phyloP scores from a whole-genome alignment of 805 yeast genomes.

The Saccharomyces mikatae region DNA sequence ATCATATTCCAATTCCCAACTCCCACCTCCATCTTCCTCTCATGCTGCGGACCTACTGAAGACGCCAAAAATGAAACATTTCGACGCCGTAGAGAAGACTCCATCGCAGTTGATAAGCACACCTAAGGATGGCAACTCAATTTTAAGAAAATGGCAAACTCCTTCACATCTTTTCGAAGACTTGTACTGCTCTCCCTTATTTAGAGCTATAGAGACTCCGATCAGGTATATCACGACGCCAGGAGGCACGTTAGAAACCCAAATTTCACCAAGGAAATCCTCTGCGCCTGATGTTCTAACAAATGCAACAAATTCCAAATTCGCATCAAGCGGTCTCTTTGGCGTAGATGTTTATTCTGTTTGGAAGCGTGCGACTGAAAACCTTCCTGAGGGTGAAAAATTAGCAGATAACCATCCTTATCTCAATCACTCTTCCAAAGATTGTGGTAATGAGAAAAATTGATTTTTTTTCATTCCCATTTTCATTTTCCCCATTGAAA shows the following conservation, averaged over 20 bases:
- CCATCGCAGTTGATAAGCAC: conserved; percentile 18
- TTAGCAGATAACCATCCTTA: neutral
- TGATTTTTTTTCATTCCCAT: neutral
- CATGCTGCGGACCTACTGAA: conserved; percentile 9
- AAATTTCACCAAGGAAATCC: conserved; percentile 12
- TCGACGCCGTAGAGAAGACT: conserved; percentile 15
- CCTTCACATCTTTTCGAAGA: conserved; percentile 30
- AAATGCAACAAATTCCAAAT: conserved; percentile 14
- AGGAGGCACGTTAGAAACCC: conserved; percentile 7
- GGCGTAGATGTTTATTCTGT: conserved; percentile 32
- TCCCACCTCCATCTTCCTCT: neutral
- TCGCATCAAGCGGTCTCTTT: conserved; percentile 25
- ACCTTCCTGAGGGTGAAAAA: neutral
- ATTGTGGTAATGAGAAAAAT: conserved; percentile 3
- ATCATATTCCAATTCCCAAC: conserved; percentile 2
- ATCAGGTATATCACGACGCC: conserved; percentile 13
- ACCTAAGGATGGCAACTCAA: conserved; percentile 18
- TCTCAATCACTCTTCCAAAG: neutral
- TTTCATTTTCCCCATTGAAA: neutral
- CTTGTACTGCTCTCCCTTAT: conserved; percentile 27
- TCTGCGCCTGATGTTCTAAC: conserved; percentile 6
- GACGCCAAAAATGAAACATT: conserved; percentile 18
- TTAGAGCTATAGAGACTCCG: conserved; percentile 21
- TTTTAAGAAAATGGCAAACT: conserved; percentile 28
- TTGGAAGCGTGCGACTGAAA: conserved; percentile 28